phyloP scores from a whole-genome alignment of 2,329 filamentous ascomycete species.

The Exutisphaerella laricina region DNA sequence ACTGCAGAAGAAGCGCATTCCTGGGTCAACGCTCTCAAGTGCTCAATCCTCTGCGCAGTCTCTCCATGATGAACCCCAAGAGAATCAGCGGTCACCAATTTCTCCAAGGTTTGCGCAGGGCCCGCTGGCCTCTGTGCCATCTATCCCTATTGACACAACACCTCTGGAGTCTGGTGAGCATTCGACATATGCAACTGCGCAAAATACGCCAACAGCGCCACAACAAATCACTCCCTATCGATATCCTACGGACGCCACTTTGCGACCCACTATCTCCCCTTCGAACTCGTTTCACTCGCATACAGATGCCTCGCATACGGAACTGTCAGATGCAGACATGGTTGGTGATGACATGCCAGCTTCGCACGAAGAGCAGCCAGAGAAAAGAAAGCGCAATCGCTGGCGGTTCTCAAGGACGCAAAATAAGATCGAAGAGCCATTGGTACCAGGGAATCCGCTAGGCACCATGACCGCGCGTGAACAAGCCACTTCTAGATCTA shows the following conservation, averaged over 20 bases:
- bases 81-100: conserved; percentile 26
- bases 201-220: conserved; percentile 46
- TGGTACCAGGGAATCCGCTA: conserved; percentile 25
- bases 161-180: conserved; percentile 28
- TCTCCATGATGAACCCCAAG: conserved; percentile 30
- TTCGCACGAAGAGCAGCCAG: conserved; percentile 23
- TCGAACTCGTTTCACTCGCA: conserved; percentile 70
- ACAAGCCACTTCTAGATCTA: conserved; percentile 30
- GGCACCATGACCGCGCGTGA: conserved; percentile 29
- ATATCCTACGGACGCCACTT: conserved; percentile 54
- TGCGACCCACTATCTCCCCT: conserved; percentile 67
- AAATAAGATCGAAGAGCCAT: conserved; percentile 27
- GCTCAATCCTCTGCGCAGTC: conserved; percentile 87
- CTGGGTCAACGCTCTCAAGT: conserved; percentile 72
- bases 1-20: conserved; percentile 79
- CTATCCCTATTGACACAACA: conserved; percentile 3
- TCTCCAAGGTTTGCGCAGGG: conserved; percentile 14
- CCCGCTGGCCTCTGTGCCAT: not conserved
- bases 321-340: conserved; percentile 74
- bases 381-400: conserved; percentile 65
- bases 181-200: conserved; percentile 38
- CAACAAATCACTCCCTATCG: conserved; percentile 76
- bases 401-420: conserved; percentile 58
- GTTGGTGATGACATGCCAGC: conserved; percentile 52
- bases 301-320: conserved; percentile 76